Conservation (phyloP, 495 filamentous ascomycete species). For the Xylaria longipes region DNA sequence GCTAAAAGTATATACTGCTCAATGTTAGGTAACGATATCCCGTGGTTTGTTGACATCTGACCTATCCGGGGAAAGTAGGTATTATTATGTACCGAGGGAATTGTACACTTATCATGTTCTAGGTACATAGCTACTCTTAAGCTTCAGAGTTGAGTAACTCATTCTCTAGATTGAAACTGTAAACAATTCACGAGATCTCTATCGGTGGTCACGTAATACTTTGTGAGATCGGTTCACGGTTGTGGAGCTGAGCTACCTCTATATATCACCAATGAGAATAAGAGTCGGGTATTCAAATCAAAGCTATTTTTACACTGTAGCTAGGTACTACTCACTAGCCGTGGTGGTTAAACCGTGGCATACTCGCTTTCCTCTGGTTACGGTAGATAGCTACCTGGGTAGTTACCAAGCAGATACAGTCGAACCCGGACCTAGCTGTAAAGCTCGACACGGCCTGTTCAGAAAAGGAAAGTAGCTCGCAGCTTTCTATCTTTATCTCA, state of each 20-base stretch:
- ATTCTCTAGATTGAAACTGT: neutral
- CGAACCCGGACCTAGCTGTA: neutral
- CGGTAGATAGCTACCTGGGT: neutral
- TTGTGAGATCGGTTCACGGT: neutral
- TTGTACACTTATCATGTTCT: neutral
- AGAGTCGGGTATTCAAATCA: neutral
- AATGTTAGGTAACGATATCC: neutral
- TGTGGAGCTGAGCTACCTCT: neutral
- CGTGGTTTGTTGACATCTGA: neutral
- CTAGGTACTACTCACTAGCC: neutral
- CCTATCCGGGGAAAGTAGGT: neutral
- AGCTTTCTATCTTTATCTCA: neutral
- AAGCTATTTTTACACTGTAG: neutral
- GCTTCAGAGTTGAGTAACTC: neutral
- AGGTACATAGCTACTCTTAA: neutral
- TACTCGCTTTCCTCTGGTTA: neutral
- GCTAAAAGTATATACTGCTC: neutral
- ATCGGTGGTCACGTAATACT: neutral
- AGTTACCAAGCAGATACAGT: neutral
- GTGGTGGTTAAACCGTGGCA: neutral
- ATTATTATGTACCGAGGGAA: neutral
- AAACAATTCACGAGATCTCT: neutral
- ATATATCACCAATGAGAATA: neutral
- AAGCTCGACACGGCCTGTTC: neutral
- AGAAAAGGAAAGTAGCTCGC: neutral